Evolutionary conservation across 2,329 filamentous ascomycete genomes (phyloP).

Genomic region (Phialemoniopsis sp.): DNA sequence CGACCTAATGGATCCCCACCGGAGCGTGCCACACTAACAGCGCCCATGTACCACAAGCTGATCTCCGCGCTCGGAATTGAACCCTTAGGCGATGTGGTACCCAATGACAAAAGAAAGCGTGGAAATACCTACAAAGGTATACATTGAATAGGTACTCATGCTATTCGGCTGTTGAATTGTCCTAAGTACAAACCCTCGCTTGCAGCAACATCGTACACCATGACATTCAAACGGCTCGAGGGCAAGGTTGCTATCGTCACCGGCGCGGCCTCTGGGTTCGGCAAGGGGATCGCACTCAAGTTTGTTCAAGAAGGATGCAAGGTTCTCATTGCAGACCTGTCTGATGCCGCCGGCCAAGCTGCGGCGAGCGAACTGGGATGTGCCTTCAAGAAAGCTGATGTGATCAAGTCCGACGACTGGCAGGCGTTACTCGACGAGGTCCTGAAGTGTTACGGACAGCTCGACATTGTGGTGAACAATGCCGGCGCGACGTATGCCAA

Average conservation of each 20-base stretch:
- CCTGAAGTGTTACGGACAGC: slow-evolving; percentile 39
- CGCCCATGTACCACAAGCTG: too few relatives aligned
- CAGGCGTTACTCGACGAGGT: slow-evolving; percentile 38
- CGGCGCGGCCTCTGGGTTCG: slow-evolving; percentile 51
- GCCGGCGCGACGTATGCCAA: slow-evolving; percentile 56
- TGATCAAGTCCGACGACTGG: slow-evolving; percentile 51
- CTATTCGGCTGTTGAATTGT: too few relatives aligned
- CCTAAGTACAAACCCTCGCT: too few relatives aligned
- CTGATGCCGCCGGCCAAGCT: slow-evolving; percentile 36
- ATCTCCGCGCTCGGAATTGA: too few relatives aligned
- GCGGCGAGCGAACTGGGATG: slow-evolving; percentile 34
- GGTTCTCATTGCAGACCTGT: slow-evolving; percentile 39
- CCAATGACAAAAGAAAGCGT: too few relatives aligned
- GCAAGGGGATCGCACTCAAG: slow-evolving; percentile 46
- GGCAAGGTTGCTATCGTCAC: slow-evolving; percentile 55
- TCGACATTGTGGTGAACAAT: slow-evolving; percentile 60
- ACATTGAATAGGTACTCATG: too few relatives aligned
- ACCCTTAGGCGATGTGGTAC: too few relatives aligned
- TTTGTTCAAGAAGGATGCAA: slow-evolving; percentile 14
- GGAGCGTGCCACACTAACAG: too few relatives aligned
- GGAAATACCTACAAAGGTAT: too few relatives aligned
- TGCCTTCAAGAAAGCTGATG: slow-evolving; percentile 40
- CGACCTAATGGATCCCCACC: too few relatives aligned
- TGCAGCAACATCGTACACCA: too few relatives aligned
- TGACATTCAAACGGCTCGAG: slow-evolving; percentile 28